These are phyloP conservation scores for Peterozyma xylosa DNA, from an alignment of 805 yeast species.

Conservation along the genomic window DNA sequence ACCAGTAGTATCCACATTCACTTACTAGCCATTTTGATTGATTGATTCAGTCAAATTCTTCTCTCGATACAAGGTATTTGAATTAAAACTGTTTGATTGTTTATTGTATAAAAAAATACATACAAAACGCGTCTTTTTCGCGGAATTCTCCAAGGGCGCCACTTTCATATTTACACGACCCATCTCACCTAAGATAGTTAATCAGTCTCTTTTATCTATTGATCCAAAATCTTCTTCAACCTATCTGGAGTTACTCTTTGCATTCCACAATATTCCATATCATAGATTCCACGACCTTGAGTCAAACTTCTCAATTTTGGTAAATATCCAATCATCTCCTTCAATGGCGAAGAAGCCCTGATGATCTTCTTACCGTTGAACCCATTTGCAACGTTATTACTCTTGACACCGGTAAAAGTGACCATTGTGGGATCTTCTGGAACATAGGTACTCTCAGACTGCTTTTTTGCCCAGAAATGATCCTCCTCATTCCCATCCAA, in stretches of 20 bases:
- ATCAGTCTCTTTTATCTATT: background rate
- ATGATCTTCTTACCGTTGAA: conserved; percentile 39
- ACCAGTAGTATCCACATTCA: background rate
- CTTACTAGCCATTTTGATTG: conserved; percentile 7
- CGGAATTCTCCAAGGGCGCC: no score
- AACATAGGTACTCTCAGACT: conserved; percentile 56
- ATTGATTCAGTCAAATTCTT: no score
- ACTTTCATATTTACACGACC: no score
- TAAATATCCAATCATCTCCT: conserved; percentile 87
- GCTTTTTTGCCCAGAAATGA: conserved; percentile 39
- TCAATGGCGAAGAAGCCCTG: conserved; percentile 76
- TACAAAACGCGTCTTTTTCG: no score
- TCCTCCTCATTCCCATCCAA: conserved; percentile 21
- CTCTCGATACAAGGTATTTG: no score
- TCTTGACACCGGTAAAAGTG: conserved; percentile 11
- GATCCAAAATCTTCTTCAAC: conserved; percentile 24
- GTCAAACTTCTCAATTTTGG: conserved; percentile 73
- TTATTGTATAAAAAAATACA: no score
- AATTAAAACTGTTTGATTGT: no score
- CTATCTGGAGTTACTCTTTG: conserved; percentile 53
- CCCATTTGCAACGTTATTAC: conserved; percentile 8
- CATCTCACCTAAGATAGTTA: no score
- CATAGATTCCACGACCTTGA: conserved; percentile 81
- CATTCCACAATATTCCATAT: conserved; percentile 74
- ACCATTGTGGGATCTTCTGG: conserved; percentile 70